These are phyloP conservation scores for Trichoderma arundinaceum DNA, from an alignment of 2,329 filamentous ascomycete species.

Conservation along the genomic window DNA sequence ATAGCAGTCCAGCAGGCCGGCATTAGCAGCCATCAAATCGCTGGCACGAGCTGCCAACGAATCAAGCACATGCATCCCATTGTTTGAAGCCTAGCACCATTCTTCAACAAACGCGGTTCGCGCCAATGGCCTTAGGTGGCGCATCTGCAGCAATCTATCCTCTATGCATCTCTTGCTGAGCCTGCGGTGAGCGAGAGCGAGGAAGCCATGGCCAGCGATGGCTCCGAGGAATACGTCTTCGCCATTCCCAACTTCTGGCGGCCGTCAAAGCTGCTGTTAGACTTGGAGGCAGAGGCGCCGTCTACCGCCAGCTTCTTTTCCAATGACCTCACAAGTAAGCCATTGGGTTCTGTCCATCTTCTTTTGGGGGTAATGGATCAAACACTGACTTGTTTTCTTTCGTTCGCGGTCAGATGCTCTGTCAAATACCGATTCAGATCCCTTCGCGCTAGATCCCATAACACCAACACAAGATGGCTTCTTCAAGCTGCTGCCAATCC, in stretches of 20 bases:
- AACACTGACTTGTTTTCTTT: not conserved
- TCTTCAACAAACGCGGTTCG: too few relatives aligned
- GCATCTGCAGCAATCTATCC: constrained; percentile 1
- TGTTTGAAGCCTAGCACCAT: too few relatives aligned
- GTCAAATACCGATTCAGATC: constrained; percentile 30
- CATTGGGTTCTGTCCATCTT: not conserved
- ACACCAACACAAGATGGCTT: constrained; percentile 41
- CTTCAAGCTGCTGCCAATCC: constrained; percentile 38
- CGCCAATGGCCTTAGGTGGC: constrained; percentile 14
- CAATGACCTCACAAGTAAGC: constrained; percentile 45
- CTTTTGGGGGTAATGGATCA: not conserved
- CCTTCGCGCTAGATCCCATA: constrained; percentile 34
- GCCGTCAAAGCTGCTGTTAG: constrained; percentile 56
- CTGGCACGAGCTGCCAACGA: too few relatives aligned
- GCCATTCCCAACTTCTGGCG: constrained; percentile 66
- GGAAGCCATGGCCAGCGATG: constrained; percentile 45
- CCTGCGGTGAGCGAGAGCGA: not conserved
- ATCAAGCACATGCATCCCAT: too few relatives aligned
- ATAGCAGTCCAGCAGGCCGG: too few relatives aligned
- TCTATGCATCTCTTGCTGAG: constrained; percentile 22
- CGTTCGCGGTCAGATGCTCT: not conserved
- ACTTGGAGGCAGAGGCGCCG: constrained; percentile 34
- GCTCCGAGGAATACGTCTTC: constrained; percentile 62
- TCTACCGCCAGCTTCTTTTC: constrained; percentile 51
- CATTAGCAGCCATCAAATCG: too few relatives aligned